Evolutionary conservation across 139 green algal species (phyloP).

Genomic region (Chlorella ohadii): DNA sequence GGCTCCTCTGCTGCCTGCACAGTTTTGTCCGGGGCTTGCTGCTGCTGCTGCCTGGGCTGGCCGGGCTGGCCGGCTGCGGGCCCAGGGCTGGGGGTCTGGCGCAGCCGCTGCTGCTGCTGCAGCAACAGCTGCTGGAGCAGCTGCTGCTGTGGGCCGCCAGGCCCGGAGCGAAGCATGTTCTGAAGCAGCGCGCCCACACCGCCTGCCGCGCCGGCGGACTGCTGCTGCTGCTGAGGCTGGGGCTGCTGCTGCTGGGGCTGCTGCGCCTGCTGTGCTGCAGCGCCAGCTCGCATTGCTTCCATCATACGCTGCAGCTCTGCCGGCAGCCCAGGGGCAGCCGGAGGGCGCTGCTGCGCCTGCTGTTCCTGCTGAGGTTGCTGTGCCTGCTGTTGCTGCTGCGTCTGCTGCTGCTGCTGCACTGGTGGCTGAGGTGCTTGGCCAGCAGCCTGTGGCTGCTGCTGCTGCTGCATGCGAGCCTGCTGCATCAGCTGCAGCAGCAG

Average conservation of each 20-base stretch:
- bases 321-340: neutral
- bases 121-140: neutral
- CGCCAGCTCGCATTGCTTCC: neutral
- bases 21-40: no score
- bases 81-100: neutral
- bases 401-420: no score
- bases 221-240: neutral
- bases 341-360: neutral
- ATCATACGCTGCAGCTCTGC: neutral
- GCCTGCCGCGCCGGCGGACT: neutral
- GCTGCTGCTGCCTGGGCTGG: neutral
- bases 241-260: neutral
- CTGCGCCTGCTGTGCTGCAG: neutral
- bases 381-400: neutral
- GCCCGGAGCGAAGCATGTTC: conserved; percentile 5
- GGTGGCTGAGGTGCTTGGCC: neutral
- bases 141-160: conserved; percentile 10
- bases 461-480: neutral
- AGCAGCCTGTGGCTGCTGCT: neutral
- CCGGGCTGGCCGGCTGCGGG: neutral
- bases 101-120: neutral
- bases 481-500: neutral
- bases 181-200: neutral
- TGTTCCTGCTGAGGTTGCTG: neutral
- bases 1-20: no score